Evolutionary conservation across 2,329 filamentous ascomycete species (phyloP).

Genomic region (Botrytis hyacinthi): DNA sequence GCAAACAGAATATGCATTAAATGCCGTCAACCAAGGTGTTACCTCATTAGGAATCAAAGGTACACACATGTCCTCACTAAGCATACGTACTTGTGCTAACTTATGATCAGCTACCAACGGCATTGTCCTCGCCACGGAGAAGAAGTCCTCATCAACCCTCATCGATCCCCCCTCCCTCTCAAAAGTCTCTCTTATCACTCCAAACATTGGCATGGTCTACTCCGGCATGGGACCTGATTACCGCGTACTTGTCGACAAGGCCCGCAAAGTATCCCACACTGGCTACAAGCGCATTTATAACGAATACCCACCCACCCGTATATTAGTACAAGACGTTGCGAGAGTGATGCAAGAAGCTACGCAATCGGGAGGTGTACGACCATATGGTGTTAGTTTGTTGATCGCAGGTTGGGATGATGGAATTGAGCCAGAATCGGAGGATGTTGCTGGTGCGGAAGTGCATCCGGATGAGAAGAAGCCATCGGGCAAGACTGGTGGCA

Average conservation of each 20-base stretch:
- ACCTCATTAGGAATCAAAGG: constrained; percentile 98
- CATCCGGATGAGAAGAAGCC: constrained; percentile 69
- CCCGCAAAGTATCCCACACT: constrained; percentile 96
- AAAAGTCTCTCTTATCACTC: constrained; percentile 97
- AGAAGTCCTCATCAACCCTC: constrained; percentile 97
- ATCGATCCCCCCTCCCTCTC: constrained; percentile 93
- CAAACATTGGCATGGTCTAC: constrained; percentile 99
- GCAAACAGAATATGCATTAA: constrained; percentile 88
- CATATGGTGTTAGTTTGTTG: constrained; percentile 93
- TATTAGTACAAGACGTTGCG: constrained; percentile 97
- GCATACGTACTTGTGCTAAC: constrained; percentile 1
- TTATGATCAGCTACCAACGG: constrained; percentile 79
- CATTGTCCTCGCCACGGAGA: constrained; percentile 97
- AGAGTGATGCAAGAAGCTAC: constrained; percentile 98
- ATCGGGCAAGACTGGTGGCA: constrained; percentile 87
- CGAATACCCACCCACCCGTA: constrained; percentile 98
- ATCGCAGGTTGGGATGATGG: constrained; percentile 98
- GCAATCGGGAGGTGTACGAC: constrained; percentile 93
- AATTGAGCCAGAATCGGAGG: constrained; percentile 78
- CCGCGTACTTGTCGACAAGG: constrained; percentile 94
- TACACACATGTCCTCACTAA: constrained; percentile 42
- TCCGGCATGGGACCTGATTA: constrained; percentile 99
- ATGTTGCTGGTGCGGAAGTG: constrained; percentile 51
- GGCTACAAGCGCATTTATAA: constrained; percentile 99
- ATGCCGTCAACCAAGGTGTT: constrained; percentile 98